A percentile compares a stretch with the other conserved stretches of the same genome.
phyloP scores from a whole-genome alignment of 768 basidiomycete species.

The Sarcodon aspratus region DNA sequence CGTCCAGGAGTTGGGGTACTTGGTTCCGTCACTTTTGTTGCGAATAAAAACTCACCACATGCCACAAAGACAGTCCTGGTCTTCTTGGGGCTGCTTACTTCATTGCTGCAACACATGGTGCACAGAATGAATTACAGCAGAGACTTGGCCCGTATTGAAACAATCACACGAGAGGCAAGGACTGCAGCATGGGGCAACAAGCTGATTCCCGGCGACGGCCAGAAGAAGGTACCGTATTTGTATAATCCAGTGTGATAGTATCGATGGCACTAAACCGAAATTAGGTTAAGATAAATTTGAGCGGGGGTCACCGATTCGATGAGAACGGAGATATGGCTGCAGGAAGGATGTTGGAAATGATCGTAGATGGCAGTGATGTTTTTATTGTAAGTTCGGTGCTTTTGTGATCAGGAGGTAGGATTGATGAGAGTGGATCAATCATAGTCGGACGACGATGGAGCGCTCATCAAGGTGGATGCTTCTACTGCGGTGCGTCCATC shows the following conservation, averaged over 20 bases:
- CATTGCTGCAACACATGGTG: slow-evolving; percentile 73
- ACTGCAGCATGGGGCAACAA: slow-evolving; percentile 77
- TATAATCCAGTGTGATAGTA: background rate
- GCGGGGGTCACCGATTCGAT: slow-evolving; percentile 36
- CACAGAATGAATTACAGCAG: slow-evolving; percentile 67
- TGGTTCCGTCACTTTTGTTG: slow-evolving; percentile 1
- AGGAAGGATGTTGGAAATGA: slow-evolving; percentile 61
- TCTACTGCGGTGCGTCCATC: slow-evolving; percentile 47
- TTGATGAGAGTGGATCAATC: background rate
- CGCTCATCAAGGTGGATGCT: slow-evolving; percentile 45
- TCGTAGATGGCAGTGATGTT: slow-evolving; percentile 64
- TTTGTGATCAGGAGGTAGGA: background rate
- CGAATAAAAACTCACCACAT: background rate
- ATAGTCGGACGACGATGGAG: slow-evolving; percentile 53
- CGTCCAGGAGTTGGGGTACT: slow-evolving; percentile 81
- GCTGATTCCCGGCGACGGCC: slow-evolving; percentile 44
- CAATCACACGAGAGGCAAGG: slow-evolving; percentile 49
- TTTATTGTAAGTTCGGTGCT: slow-evolving; percentile 48
- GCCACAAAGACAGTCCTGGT: slow-evolving; percentile 49
- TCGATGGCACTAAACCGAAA: background rate
- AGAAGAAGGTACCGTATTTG: slow-evolving; percentile 44
- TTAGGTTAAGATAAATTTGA: slow-evolving; percentile 65
- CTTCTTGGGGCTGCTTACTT: slow-evolving; percentile 71
- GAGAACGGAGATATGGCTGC: slow-evolving; percentile 41
- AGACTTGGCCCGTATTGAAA: slow-evolving; percentile 59